Base-by-base conservation (phyloP, 2,329 filamentous ascomycete species). In the Fonsecaea multimorphosa region DNA sequence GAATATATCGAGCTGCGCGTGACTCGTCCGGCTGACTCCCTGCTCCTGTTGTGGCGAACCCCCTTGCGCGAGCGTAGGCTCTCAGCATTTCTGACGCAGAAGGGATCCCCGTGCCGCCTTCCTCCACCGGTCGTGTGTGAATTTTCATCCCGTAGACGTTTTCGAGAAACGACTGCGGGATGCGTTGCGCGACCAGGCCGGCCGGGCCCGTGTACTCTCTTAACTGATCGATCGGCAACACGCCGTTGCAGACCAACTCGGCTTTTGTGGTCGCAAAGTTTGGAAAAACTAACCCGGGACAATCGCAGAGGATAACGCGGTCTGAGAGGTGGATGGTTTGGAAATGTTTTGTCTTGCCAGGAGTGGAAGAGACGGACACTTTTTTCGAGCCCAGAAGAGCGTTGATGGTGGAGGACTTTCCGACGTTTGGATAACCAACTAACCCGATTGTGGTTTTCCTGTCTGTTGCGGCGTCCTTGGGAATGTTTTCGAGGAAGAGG, bases 321-420 rank as follows among this genome's bases (percentile, higher is more conserved):
- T 95, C 91, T 65, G 91, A 95, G 34, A 99, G 87, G 76, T 97
- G 93, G 65, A 99, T 95, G 1, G 95, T 99, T 79, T 99, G 95
- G 82, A 99, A 99, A 75, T 99, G 95, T 82, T 99, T 99, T 14
- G 95, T 99, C 82, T 99, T 99, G 77, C 95, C 95, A 3, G 95
- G 95, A 1, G 95, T 99, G 14, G 94, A 90, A 16, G 95, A 99
- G 44, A 99, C 96, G 0, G 94, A 98, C 5, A 99, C 95, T 81
- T 98, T 99, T 83, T 98, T 99, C 62, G 95, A 89, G 58, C 96
- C 96, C 65, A 98, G 93, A n/a, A 99, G 86, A 49, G 95, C 94
- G 81, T 99, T 99, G 84, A 99, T 99, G 16, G 95, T 99, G 56
- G 93, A 97, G 1, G 96, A 99, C 81, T 99, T 99, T 80, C 95